Base-by-base conservation (phyloP, 73 alveolate genomes). In the Tetrahymena malaccensis region DNA sequence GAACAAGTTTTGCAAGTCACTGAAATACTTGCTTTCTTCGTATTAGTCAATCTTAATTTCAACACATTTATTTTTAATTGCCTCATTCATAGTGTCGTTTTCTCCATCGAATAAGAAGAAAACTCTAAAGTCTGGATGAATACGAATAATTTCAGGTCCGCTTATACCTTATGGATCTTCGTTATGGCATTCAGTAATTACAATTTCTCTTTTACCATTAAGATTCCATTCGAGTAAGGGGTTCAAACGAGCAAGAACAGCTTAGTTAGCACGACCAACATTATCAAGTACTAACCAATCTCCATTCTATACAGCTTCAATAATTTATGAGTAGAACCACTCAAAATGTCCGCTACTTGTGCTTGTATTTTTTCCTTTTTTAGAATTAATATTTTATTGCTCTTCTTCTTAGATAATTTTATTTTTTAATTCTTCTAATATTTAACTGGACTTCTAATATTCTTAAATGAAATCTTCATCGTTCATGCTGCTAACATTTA, bases 221-320 rank as follows among this genome's bases (percentile, higher is more conserved):
- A 70, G 34, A 70, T 70, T 70, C 89, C 89, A 70, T 70, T 70
- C 89, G 25, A 70, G 89, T 0, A 70, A 17, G 5, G 89, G 89
- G 22, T 70, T 70, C 16, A 70, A 31, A 70, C 94, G 93, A 17
- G 97, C 95, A 50, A 95, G 94, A 21, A 95, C 43, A 55, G 93
- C 97, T 85, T 93, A 85, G 44, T 93, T 95, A 40, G 94, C 94
- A 31, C 85, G 84, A 35, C 94, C 97, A 84, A 95, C 94, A 13
- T 93, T 43, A 43, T 93, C 95, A 43, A 93, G 44, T 25, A 95
- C 43, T 43, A 95, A 93, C 97, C 97, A 95, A 34, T 95, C 93
- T 19, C 97, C 97, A 33, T 89, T 50, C 17, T 85, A 38, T 16
- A 94, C 97, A 89, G 97, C 95, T 50, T 95, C 94, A 12, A 95